phyloP scores from a whole-genome alignment of 345 rosid genomes.

The Acer saccharum region DNA sequence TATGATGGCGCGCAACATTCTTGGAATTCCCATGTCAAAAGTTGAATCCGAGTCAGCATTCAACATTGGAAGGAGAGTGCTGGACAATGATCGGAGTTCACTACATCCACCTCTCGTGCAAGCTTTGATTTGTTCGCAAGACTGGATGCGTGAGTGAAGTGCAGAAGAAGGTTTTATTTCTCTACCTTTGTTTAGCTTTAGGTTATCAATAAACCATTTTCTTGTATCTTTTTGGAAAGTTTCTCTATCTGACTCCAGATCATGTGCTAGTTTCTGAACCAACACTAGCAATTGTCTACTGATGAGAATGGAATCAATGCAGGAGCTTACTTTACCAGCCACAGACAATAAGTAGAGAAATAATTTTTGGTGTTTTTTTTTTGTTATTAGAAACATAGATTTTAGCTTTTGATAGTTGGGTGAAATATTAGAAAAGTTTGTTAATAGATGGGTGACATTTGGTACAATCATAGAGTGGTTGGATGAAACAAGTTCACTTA shows the following conservation, averaged over 20 bases:
- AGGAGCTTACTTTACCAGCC: too few relatives aligned
- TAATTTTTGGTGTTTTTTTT: too few relatives aligned
- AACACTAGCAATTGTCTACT: not conserved
- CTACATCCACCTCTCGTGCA: conserved; percentile 60
- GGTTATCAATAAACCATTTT: conserved; percentile 15
- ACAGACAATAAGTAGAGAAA: too few relatives aligned
- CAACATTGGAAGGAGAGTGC: conserved; percentile 39
- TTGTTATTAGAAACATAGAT: too few relatives aligned
- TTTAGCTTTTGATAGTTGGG: too few relatives aligned
- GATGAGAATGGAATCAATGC: not conserved
- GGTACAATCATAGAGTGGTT: too few relatives aligned
- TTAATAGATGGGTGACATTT: too few relatives aligned
- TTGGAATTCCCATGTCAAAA: conserved; percentile 69
- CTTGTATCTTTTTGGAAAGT: conserved; percentile 31
- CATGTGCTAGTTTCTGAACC: not conserved
- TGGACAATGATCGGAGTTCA: conserved; percentile 48
- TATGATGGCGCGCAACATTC: conserved; percentile 73
- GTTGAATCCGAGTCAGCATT: conserved; percentile 45
- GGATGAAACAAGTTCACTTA: too few relatives aligned
- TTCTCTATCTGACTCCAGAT: not conserved
- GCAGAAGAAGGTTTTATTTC: conserved; percentile 20
- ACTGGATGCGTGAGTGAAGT: conserved; percentile 68
- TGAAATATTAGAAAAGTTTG: too few relatives aligned
- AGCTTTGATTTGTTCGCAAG: conserved; percentile 80
- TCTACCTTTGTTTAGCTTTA: not conserved